Evolutionary conservation across 805 yeast genomes (phyloP), one percentile per base, ranked within the genome.

Genomic region (Deakozyma indianensis): DNA sequence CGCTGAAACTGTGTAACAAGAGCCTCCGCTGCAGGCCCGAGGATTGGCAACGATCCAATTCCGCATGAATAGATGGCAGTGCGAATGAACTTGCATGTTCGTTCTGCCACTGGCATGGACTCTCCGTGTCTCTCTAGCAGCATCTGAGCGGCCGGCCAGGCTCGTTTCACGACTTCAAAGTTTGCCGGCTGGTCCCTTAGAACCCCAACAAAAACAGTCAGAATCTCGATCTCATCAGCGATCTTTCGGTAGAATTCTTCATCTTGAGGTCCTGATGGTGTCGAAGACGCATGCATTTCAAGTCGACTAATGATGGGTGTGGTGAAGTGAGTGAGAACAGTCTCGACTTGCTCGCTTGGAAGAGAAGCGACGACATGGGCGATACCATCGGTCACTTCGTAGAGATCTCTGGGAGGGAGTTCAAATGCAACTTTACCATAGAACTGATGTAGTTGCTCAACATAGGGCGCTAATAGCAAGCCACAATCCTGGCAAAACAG

Each of bases 401-500:
- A 78, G 29, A 80, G 66, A 1, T 32, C 18, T 32, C 38, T 32
- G 16, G 38, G 38, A 7, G 38, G 38, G 11, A 32, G 38, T n/a
- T 32, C 38, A 9, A n/a, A 32, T 14, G 38, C 38, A 11, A 32
- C 18, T 9, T 7, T 32, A 5, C 38, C 38, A n/a, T 86, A 90
- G 49, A 92, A 78, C 51, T 75, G 70, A 53, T 80, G 77, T 47
- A 92, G 68, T 59, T 86, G 94, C 45, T 78, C 85, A 52, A 86
- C 66, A 58, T 74, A 84, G 42, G 73, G 72, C 18, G 78, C 73
- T 52, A 92, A 65, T 15, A 78, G 67, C 11, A 61, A 56, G 0
- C 88, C 74, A 56, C 98, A 92, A 63, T 94, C 98, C 56, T 84
- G 83, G 65, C 96, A 88, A 57, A 92, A 85, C 58, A 78, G 90